Base-by-base conservation (phyloP, 345 rosid genomes). In the Euclidium syriacum region DNA sequence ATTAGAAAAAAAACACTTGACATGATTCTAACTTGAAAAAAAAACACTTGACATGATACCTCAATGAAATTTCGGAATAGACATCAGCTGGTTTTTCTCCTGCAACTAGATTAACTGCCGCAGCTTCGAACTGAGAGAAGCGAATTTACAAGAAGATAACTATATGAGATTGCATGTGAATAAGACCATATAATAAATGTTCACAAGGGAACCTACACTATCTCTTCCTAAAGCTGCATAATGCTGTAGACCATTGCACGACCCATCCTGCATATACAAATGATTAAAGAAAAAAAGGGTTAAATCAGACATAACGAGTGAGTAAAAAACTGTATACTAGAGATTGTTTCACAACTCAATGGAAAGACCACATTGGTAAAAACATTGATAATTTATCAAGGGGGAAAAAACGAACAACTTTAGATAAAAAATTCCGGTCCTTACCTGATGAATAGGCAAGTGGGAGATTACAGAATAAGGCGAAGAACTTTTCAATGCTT, bases 221-320 rank as follows among this genome's bases (percentile, higher is more conserved):
- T 90, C 85, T 76, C 97, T 87, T 77, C 99, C 99, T 68, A 94
- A 72, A 65, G 99, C 99, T 65, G 99, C 96, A 79, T 94, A 94
- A 72, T 94, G 99, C 67, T 94, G 97, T 57, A 94, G 72, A 68
- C 99, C 99, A 75, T 94, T 94, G 83, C 99, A 94, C 5, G 99
- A 94, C 38, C 99, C 99, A 79, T 94, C 99, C 99, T 94, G 76
- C 58, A 66, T 33, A 65, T 43, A 35, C 18, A 65, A 33, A 58
- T 23, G 42, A 35, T 44, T 12, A 47, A n/a, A 38, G 53, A 16
- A 22, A 12, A 53, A 30, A 33, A 6, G 12, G 14, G 11, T 8
- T 36, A 8, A 20, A 46, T 51, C 22, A 56, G 5, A 72, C 43
- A 24, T 64, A 7, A 33, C 0, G 0, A 52, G 35, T 6, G n/a